Percentiles rank a stretch among this genome's conserved stretches.
phyloP scores from a whole-genome alignment of 176 grass and related monocot genomes.

The Saccharum spontaneum region DNA sequence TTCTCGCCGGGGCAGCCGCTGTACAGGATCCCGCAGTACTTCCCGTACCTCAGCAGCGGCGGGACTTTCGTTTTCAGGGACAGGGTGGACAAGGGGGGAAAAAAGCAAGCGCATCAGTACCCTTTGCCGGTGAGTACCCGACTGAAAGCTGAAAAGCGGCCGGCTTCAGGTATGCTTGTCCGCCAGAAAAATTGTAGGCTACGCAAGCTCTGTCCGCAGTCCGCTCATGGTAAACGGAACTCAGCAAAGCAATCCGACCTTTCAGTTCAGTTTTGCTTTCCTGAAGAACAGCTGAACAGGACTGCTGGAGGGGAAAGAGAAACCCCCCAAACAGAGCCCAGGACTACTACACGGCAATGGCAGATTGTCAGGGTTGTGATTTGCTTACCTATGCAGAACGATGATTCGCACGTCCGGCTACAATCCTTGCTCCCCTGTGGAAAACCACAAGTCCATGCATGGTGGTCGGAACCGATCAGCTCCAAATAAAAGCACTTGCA shows the following conservation, averaged over 20 bases:
- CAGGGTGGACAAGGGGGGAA: neutral
- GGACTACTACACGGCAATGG: too few relatives aligned
- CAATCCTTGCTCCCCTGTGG: conserved; percentile 61
- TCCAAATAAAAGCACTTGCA: neutral
- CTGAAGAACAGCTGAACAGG: neutral
- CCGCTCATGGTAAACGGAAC: neutral
- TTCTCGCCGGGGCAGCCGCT: conserved; percentile 88
- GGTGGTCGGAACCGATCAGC: neutral
- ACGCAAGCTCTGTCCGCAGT: neutral
- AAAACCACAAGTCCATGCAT: neutral
- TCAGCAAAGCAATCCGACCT: neutral
- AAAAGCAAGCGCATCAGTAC: conserved; percentile 23
- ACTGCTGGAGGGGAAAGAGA: too few relatives aligned
- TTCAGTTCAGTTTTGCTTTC: too few relatives aligned
- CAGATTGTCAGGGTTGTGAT: neutral
- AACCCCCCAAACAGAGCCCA: too few relatives aligned
- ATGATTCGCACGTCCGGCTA: conserved; percentile 73
- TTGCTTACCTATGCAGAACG: conserved; percentile 57
- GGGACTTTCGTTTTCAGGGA: conserved; percentile 52
- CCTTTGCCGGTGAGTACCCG: neutral
- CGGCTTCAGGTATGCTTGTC: neutral
- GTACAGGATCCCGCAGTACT: conserved; percentile 93
- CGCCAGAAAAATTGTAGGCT: neutral
- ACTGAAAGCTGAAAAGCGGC: conserved; percentile 1
- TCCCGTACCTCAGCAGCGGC: conserved; percentile 81